Evolutionary conservation across 2,329 filamentous ascomycete genomes (phyloP).

Genomic region (Rhynchosporium agropyri): DNA sequence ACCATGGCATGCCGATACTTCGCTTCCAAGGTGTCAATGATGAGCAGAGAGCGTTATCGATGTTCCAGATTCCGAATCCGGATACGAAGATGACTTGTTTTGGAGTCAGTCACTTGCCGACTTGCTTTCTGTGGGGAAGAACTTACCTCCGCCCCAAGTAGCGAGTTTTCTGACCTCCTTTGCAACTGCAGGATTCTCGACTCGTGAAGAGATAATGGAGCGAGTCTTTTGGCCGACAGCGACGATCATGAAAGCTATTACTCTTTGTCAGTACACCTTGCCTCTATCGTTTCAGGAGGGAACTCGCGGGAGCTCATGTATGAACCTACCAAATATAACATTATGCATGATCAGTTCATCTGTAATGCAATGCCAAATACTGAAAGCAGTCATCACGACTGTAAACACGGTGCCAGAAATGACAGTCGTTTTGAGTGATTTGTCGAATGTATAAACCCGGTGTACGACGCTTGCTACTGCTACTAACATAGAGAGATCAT

Average conservation of each 20-base stretch:
- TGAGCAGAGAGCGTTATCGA: constrained; percentile 57
- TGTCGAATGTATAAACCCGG: constrained; percentile 49
- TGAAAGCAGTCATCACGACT: constrained; percentile 47
- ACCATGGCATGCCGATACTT: constrained; percentile 55
- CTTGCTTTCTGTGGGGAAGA: background rate
- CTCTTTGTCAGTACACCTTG: background rate
- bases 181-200: constrained; percentile 32
- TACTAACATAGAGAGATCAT: constrained; percentile 61
- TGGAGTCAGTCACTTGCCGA: constrained; percentile 2
- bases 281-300: background rate
- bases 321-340: constrained; percentile 34
- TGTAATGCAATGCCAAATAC: constrained; percentile 44
- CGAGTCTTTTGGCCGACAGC: constrained; percentile 36
- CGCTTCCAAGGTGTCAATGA: constrained; percentile 50
- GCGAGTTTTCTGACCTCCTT: constrained; percentile 35
- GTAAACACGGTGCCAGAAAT: constrained; percentile 48
- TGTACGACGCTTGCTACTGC: constrained; percentile 55
- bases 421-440: constrained; percentile 53
- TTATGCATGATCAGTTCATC: constrained; percentile 38
- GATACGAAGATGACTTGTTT: constrained; percentile 44
- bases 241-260: constrained; percentile 31
- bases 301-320: background rate
- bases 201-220: constrained; percentile 35
- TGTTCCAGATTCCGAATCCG: constrained; percentile 58
- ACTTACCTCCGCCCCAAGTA: constrained; percentile 37